These are phyloP conservation scores for Paramecium bursaria DNA, from an alignment of 73 alveolate genomes.

Conservation along the genomic window DNA sequence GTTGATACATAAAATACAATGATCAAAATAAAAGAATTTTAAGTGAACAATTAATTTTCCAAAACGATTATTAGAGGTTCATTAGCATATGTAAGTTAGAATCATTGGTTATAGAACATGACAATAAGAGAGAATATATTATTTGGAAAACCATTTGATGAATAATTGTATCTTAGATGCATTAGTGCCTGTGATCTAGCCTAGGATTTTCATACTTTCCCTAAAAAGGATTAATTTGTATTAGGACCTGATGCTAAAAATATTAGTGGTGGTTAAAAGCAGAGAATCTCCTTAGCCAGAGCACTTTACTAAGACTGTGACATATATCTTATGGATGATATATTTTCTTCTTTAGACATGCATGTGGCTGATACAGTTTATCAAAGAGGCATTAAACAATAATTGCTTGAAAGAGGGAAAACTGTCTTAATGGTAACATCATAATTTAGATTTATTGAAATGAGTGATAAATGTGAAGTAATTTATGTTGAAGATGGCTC, in stretches of 20 bases:
- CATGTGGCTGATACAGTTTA: conserved; percentile 81
- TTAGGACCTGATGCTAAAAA: conserved; percentile 90
- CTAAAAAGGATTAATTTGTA: conserved; percentile 79
- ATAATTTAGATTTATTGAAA: conserved; percentile 62
- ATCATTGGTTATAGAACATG: conserved; percentile 90
- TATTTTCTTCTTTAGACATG: conserved; percentile 84
- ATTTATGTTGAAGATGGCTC: conserved; percentile 58
- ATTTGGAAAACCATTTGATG: conserved; percentile 81
- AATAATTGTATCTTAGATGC: conserved; percentile 77
- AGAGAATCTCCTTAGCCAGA: conserved; percentile 86
- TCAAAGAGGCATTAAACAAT: conserved; percentile 74
- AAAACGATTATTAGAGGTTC: conserved; percentile 74
- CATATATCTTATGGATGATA: conserved; percentile 89
- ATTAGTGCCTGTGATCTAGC: conserved; percentile 81
- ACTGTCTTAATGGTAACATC: conserved; percentile 79
- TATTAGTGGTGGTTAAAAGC: conserved; percentile 90
- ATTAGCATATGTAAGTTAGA: conserved; percentile 79
- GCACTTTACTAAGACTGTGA: conserved; percentile 84
- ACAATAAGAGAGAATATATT: conserved; percentile 89
- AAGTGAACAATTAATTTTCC: no score
- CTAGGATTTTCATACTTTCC: conserved; percentile 82
- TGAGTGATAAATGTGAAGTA: conserved; percentile 49
- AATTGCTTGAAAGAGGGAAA: conserved; percentile 77
- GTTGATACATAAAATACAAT: neutral
- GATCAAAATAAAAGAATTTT: conserved; percentile 16